Conservation (phyloP, 2,329 filamentous ascomycete genomes). For the Acrocalymma vagum region DNA sequence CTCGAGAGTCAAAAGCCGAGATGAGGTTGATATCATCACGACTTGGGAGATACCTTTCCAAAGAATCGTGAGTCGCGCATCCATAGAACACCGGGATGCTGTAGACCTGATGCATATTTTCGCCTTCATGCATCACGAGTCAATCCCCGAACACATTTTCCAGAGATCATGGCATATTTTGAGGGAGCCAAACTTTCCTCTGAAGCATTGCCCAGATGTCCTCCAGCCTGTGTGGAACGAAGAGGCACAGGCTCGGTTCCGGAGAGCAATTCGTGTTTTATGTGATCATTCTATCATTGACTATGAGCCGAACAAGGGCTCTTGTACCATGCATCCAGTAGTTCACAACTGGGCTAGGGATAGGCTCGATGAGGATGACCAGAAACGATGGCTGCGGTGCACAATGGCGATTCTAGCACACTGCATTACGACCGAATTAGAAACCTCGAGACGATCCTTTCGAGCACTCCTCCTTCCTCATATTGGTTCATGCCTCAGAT, state of each 20-base stretch:
- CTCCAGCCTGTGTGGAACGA: constrained; percentile 21
- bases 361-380: constrained; percentile 26
- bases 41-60: constrained; percentile 36
- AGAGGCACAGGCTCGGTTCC: constrained; percentile 21
- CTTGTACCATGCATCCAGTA: constrained; percentile 42
- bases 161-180: constrained; percentile 14
- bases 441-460: constrained; percentile 24
- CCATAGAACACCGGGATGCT: constrained; percentile 33
- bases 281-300: constrained; percentile 33
- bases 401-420: constrained; percentile 28
- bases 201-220: constrained; percentile 14
- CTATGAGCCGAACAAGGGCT: constrained; percentile 23
- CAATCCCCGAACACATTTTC: constrained; percentile 32
- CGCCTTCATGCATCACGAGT: constrained; percentile 40
- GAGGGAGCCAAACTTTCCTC: constrained; percentile 10
- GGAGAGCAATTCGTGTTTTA: constrained; percentile 18
- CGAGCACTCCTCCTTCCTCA: constrained; percentile 25
- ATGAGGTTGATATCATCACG: constrained; percentile 30
- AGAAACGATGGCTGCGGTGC: constrained; percentile 38
- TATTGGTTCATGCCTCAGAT: constrained; percentile 17
- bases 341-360: constrained; percentile 44
- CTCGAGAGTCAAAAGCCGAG: constrained; percentile 14
- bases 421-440: constrained; percentile 30
- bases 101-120: constrained; percentile 43
- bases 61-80: constrained; percentile 22